phyloP scores from a whole-genome alignment of 2,329 filamentous ascomycete species.

The Onygena corvina region DNA sequence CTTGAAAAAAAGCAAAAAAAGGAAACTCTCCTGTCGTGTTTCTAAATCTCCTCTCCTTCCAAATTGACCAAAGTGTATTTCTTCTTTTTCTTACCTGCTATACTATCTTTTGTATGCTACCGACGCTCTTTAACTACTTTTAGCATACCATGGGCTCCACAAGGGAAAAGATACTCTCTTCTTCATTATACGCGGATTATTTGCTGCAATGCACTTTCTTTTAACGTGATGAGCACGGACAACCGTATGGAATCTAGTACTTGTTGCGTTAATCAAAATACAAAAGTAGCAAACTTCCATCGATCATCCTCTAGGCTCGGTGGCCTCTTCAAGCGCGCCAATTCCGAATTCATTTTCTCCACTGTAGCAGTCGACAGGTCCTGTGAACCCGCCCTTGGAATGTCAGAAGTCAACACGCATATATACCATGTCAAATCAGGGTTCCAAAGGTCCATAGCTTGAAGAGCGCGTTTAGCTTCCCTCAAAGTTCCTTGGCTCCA shows the following conservation, averaged over 20 bases:
- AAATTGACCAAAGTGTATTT: background rate
- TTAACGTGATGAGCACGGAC: too few species aligned
- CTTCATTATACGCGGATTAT: conserved; percentile 1
- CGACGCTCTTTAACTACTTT: background rate
- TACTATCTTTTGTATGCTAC: background rate
- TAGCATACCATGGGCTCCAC: background rate
- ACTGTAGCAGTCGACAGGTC: background rate
- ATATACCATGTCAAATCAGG: conserved; percentile 33
- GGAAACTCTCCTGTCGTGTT: background rate
- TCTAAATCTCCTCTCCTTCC: background rate
- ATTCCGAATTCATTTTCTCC: conserved; percentile 3
- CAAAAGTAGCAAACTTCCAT: conserved; percentile 22
- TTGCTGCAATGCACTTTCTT: too few species aligned
- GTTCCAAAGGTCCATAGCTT: conserved; percentile 34
- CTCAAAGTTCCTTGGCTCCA: conserved; percentile 13
- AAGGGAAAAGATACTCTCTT: background rate
- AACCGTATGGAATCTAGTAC: too few species aligned
- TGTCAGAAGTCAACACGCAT: conserved; percentile 20
- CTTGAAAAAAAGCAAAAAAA: background rate
- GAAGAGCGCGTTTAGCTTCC: conserved; percentile 24
- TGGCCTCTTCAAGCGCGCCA: background rate
- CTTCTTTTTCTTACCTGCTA: background rate
- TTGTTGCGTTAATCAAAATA: too few species aligned
- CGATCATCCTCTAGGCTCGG: background rate
- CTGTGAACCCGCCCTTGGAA: background rate